Percentiles rank a stretch among this genome's conserved stretches.
phyloP scores from a whole-genome alignment of 176 grass and related monocot genomes.

The Juncus inflexus region DNA sequence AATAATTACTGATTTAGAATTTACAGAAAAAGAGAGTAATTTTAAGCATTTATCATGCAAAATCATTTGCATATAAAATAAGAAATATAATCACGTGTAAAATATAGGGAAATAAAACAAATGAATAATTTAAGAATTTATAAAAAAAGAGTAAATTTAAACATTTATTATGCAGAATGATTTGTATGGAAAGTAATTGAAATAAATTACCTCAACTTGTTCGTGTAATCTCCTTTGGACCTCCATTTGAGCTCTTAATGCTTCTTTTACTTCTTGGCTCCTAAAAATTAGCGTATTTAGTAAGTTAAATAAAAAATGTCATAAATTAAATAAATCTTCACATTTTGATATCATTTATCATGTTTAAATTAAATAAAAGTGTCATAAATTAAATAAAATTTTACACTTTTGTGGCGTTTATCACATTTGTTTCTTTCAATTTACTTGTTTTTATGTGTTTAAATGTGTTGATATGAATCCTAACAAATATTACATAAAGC shows the following conservation, averaged over 20 bases:
- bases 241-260: conserved; percentile 85
- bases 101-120: neutral
- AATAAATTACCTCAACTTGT: conserved; percentile 78
- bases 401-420: neutral
- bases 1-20: neutral
- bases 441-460: neutral
- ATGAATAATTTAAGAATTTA: neutral
- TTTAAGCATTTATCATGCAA: neutral
- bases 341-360: neutral
- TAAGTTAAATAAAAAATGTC: conserved; percentile 14
- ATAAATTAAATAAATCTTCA: conserved; percentile 17
- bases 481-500: too few relatives aligned
- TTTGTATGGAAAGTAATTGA: neutral
- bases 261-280: conserved; percentile 45
- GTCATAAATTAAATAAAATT: neutral
- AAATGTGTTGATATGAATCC: too few relatives aligned
- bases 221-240: conserved; percentile 92
- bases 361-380: neutral
- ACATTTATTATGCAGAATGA: neutral
- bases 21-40: neutral
- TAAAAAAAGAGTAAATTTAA: neutral
- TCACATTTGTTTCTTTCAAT: neutral
- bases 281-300: conserved; percentile 4
- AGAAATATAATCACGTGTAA: neutral
- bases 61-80: too few relatives aligned